Conservation (phyloP, 257 asterid species). For the Salvia hispanica region DNA sequence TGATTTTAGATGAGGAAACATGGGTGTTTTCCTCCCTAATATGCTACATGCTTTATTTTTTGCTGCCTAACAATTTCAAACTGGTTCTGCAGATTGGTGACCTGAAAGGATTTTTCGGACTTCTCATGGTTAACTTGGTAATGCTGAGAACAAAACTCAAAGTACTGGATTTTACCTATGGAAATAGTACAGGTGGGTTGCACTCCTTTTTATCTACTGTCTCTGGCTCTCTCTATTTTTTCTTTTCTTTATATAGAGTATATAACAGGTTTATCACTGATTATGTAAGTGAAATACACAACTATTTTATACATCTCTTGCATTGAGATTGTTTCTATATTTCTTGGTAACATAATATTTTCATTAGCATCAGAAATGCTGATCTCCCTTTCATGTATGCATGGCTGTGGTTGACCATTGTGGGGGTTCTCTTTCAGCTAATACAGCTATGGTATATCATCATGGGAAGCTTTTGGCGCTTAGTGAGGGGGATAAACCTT, state of each 20-base stretch:
- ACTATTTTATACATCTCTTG: slow-evolving; percentile 9
- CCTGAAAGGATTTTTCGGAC: slow-evolving; percentile 83
- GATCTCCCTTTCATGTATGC: slow-evolving; percentile 13
- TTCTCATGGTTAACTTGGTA: slow-evolving; percentile 65
- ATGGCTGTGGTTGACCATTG: slow-evolving; percentile 27
- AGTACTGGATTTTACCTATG: slow-evolving; percentile 74
- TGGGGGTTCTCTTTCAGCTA: slow-evolving; percentile 61
- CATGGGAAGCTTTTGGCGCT: slow-evolving; percentile 95
- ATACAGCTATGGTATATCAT: slow-evolving; percentile 88
- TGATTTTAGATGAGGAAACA: neutral
- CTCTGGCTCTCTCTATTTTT: neutral
- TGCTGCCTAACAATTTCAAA: slow-evolving; percentile 7
- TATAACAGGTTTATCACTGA: neutral
- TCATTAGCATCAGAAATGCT: slow-evolving; percentile 7
- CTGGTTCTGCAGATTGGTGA: slow-evolving; percentile 81
- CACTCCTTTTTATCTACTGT: slow-evolving; percentile 12
- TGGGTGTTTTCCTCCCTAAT: slow-evolving; percentile 1
- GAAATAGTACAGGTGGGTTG: slow-evolving; percentile 73
- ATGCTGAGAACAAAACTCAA: slow-evolving; percentile 72
- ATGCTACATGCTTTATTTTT: neutral
- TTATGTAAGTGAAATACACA: neutral
- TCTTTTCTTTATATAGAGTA: neutral
- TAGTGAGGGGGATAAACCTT: slow-evolving; percentile 89
- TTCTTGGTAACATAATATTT: slow-evolving; percentile 14
- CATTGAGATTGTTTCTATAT: neutral